Conservation (phyloP, 2,329 filamentous ascomycete genomes). For the Penicillium sp. region DNA sequence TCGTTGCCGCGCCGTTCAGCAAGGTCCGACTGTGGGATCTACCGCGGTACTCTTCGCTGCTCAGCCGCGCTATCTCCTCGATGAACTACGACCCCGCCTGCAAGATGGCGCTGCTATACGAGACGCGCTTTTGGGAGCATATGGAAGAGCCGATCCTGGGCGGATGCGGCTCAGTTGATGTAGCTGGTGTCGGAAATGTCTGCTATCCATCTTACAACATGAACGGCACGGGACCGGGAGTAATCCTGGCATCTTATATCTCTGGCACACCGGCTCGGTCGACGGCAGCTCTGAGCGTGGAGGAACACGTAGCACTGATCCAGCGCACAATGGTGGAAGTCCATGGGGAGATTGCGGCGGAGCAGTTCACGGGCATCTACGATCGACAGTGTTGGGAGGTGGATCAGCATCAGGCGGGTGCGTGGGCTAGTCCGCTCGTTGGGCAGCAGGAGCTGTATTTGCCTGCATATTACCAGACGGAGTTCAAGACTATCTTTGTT, state of each 20-base stretch:
- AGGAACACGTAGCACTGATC: constrained; percentile 59
- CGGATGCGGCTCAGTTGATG: constrained; percentile 42
- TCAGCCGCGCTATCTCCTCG: constrained; percentile 49
- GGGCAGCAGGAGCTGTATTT: constrained; percentile 69
- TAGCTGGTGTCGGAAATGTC: constrained; percentile 32
- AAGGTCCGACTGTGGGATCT: constrained; percentile 63
- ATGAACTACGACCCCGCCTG: constrained; percentile 54
- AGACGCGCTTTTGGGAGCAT: constrained; percentile 62
- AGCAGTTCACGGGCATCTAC: constrained; percentile 65
- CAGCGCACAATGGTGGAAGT: constrained; percentile 66
- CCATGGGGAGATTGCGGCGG: constrained; percentile 59
- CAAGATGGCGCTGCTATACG: constrained; percentile 66
- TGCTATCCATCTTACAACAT: constrained; percentile 41
- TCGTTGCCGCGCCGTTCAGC: constrained; percentile 65
- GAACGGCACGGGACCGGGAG: constrained; percentile 37
- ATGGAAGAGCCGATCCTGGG: constrained; percentile 59
- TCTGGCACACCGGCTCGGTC: constrained; percentile 28
- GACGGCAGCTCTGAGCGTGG: constrained; percentile 22
- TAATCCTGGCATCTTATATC: constrained; percentile 48
- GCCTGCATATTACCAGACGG: constrained; percentile 70
- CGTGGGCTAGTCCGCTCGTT: constrained; percentile 60
- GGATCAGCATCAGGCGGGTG: constrained; percentile 61
- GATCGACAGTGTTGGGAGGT: constrained; percentile 65
- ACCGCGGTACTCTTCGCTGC: constrained; percentile 52
- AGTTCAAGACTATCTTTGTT: constrained; percentile 67